A percentile compares a stretch with the other conserved stretches of the same genome.
phyloP scores from a whole-genome alignment of 1,284 basidiomycete species.

The Trichosporon inkin region DNA sequence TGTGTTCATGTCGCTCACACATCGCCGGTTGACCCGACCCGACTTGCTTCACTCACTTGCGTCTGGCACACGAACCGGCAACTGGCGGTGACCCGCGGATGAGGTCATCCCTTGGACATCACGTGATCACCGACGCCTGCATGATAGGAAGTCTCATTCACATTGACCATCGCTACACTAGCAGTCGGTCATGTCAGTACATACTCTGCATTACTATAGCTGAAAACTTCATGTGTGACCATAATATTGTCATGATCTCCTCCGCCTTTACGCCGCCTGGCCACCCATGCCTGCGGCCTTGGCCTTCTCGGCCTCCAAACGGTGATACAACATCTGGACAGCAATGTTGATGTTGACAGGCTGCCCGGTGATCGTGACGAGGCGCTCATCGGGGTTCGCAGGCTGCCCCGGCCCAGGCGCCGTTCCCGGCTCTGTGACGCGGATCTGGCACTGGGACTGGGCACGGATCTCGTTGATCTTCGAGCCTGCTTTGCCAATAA shows the following conservation, averaged over 20 bases:
- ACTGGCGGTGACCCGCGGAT: neutral
- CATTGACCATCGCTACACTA: constrained; percentile 8
- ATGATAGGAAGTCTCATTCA: constrained; percentile 7
- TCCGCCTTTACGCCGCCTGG: constrained; percentile 12
- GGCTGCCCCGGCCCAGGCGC: constrained; percentile 50
- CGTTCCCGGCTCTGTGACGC: constrained; percentile 94
- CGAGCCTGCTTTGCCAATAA: constrained; percentile 96
- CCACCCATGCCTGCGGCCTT: constrained; percentile 16
- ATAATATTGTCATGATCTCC: neutral
- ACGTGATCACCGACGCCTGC: neutral
- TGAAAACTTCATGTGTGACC: constrained; percentile 2
- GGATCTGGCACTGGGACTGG: constrained; percentile 91
- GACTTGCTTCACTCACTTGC: too few species aligned
- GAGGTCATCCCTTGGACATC: constrained; percentile 2
- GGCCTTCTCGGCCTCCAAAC: constrained; percentile 30
- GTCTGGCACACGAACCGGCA: too few species aligned
- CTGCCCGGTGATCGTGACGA: constrained; percentile 92
- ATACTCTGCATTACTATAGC: neutral
- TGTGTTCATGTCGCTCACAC: neutral
- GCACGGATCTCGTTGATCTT: constrained; percentile 98
- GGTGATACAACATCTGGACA: constrained; percentile 76
- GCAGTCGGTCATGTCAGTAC: neutral
- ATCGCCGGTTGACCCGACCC: too few species aligned
- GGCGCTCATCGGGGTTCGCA: constrained; percentile 67
- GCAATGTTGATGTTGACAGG: constrained; percentile 95